Evolutionary conservation across 2,329 filamentous ascomycete genomes (phyloP), one percentile per base, ranked within the genome.

Genomic region (Thelonectria olida): DNA sequence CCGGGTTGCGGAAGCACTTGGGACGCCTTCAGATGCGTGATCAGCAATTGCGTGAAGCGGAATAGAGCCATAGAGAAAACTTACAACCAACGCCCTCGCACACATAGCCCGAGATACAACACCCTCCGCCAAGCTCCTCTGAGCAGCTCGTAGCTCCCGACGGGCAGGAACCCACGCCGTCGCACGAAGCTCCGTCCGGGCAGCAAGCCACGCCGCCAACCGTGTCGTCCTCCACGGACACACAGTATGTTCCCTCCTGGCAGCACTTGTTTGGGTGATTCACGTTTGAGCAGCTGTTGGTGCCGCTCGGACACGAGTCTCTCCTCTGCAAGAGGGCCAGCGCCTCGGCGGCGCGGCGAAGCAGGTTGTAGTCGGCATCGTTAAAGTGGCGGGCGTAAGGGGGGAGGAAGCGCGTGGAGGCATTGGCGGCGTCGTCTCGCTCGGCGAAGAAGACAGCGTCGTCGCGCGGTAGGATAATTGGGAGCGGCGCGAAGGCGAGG

Each of bases 191-290:
- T 4, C 90, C 91, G 34, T 80, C 72, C 0, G 90, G 90, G 76
- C 92, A 96, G 76, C 92, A 96, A 3, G 91, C 92, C 2, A 95
- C 87, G 44, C 86, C 85, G 7, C 90, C 90, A 25, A 89, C 80
- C 0, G 84, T 85, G 6, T 85, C 84, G 73, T 91, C 86, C 28
- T 82, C 74, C 5, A 93, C 87, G 22, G 79, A 76, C 47, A 90
- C 87, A 73, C 92, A 96, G 7, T 82, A 85, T 66, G 90, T 88
- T 15, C 82, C 84, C n/a, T 81, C 80, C 20, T 83, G 79, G 74
- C 92, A 96, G 79, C 92, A 96, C 75, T 89, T 90, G 75, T 92
- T 85, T 1, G 90, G 85, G 45, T 85, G 84, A 7, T 85, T 86
- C 67, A 93, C 89, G 17, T 78, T 78, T 15, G 82, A 81, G 75